Evolutionary conservation across 495 filamentous ascomycete genomes (phyloP), one percentile per base, ranked within the genome.

Genomic region (Opeltia flavorubescens): DNA sequence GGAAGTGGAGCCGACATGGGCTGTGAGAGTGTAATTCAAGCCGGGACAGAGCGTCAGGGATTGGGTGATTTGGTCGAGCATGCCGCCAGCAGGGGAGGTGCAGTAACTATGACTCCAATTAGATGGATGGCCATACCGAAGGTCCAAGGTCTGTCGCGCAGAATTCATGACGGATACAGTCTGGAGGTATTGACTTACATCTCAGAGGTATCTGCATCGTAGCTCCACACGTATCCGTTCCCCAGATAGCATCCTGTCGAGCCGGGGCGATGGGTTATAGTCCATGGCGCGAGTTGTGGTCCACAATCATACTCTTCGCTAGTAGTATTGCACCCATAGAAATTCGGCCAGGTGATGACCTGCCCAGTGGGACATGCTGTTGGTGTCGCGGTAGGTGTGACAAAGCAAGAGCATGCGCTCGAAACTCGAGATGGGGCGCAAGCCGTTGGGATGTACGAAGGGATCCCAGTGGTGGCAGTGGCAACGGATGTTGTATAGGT

Each of bases 391-490:
- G 30, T 33, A 9, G 30, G 30, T n/a, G 36, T 40, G 36, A 24
- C 15, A 17, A 45, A n/a, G 27, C 43, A 45, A 2, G 43, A 29
- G 43, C 43, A 45, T 0, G 43, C 43, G 26, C 43, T 45, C 23
- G 43, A 45, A 1, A 45, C 27, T 3, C 43, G 43, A 3, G 43
- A 45, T 12, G 43, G 43, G 5, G 12, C 27, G 21, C 43, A 45
- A n/a, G 23, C n/a, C 21, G 21, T 31, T 1, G 43, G 43, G 4
- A 45, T 27, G 43, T 45, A 45, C 2, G 43, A 29, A 3, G 43
- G 43, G 43, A 45, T 26, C n/a, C 43, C 43, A 13, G 25, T 45
- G n/a, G 43, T 29, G 9, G 43, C 43, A n/a, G 43, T 45, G 21
- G 15, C 27, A 9, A 26, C 12, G 15, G 43, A 12, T 13, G 23